Evolutionary conservation across 2,329 filamentous ascomycete genomes (phyloP), one percentile per base, ranked within the genome.

Genomic region (Colletotrichum tanaceti): DNA sequence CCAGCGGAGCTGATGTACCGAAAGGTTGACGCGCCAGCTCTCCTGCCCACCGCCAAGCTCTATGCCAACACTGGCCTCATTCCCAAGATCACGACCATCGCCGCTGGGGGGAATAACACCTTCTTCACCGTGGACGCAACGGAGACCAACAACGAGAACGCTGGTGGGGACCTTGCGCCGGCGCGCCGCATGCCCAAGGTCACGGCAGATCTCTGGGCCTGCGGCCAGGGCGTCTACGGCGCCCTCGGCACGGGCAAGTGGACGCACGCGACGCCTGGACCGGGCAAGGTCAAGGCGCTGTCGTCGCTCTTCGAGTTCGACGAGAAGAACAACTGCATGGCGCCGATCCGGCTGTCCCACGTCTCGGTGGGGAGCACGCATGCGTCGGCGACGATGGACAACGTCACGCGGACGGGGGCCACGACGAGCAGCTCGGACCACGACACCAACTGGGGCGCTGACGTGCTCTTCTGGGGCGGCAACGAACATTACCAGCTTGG

Each of bases 401-500:
- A 98, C 76, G 87, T 91, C 38, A 92, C 92, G 1, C 85, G 89
- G 61, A 85, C 94, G 6, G 81, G 84, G 18, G 85, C 90, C 1
- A 81, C 85, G 2, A 77, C 74, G 70, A 80, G 76, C 62, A 83
- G 74, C 18, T 85, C 86, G 1, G 82, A 87, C 47, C 91, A 92
- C 72, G 91, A 94, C 74, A 93, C 90, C 1, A 94, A 96, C 77
- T 97, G 90, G 88, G 96, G 96, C 57, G 89, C 91, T 5, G 96
- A 98, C 77, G 90, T 94, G 38, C 78, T 98, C 1, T 97, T 93
- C 84, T 99, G 94, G 93, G 96, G 96, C 70, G 93, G 93, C 61
- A 99, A 98, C 75, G 94, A 98, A 81, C 88, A 91, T 77, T 98
- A 92, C 79, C 96, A 99, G 80, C 87, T 99, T 32, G 96, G 96